Percentiles rank a stretch among this genome's conserved stretches.
Conservation (phyloP, 2,329 filamentous ascomycete species). For the Alternaria atra region DNA sequence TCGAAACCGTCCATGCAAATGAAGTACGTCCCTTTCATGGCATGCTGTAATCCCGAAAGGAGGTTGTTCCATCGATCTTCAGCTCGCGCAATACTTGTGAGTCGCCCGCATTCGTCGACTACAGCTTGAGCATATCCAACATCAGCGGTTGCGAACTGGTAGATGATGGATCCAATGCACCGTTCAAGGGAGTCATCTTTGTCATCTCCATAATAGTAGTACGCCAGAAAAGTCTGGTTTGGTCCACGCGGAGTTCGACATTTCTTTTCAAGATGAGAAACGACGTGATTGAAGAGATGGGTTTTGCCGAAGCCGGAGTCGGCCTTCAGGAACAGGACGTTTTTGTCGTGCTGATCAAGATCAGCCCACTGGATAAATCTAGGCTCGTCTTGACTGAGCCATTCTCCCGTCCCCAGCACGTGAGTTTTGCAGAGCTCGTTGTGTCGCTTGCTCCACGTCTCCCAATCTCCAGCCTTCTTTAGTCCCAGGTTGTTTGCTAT, state of each 20-base stretch:
- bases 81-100: slow-evolving; percentile 7
- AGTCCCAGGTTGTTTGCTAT: background rate
- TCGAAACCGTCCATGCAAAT: slow-evolving; percentile 24
- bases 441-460: slow-evolving; percentile 11
- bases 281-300: background rate
- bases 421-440: slow-evolving; percentile 9
- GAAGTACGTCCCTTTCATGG: slow-evolving; percentile 25
- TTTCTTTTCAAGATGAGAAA: slow-evolving; percentile 6
- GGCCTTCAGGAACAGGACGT: background rate
- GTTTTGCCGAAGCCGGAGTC: slow-evolving; percentile 1
- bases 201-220: slow-evolving; percentile 28
- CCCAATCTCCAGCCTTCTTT: slow-evolving; percentile 6
- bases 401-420: slow-evolving; percentile 6
- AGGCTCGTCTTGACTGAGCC: slow-evolving; percentile 4
- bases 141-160: slow-evolving; percentile 19
- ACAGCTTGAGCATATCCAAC: slow-evolving; percentile 20
- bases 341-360: background rate
- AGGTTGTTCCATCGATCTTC: slow-evolving; percentile 16
- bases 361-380: background rate
- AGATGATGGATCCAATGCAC: slow-evolving; percentile 25
- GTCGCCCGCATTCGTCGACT: background rate
- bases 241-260: background rate
- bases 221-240: slow-evolving; percentile 13
- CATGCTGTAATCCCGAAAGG: background rate
- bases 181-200: slow-evolving; percentile 22